These are phyloP conservation scores for Madurella fahalii DNA, from an alignment of 2,329 filamentous ascomycete species.

Conservation along the genomic window DNA sequence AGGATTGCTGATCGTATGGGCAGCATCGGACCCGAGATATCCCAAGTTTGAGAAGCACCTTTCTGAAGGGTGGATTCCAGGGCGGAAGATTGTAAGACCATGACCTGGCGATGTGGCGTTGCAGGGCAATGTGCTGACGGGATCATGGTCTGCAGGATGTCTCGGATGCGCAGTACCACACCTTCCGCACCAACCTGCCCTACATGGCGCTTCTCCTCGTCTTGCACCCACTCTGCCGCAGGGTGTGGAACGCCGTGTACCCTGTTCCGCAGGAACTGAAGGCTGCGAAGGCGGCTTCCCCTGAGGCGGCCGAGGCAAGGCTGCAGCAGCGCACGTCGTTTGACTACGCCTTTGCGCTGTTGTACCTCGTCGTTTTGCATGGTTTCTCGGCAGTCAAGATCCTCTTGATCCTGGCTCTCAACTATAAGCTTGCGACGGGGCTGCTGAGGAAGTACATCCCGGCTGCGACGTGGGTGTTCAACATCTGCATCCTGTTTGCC, in stretches of 20 bases:
- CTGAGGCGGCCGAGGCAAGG: constrained; percentile 50
- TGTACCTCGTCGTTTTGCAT: constrained; percentile 77
- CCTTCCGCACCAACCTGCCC: constrained; percentile 81
- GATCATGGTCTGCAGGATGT: constrained; percentile 60
- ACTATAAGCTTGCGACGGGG: constrained; percentile 71
- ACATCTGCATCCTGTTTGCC: constrained; percentile 77
- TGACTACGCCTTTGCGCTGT: constrained; percentile 73
- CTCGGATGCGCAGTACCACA: constrained; percentile 81
- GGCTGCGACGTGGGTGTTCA: constrained; percentile 81
- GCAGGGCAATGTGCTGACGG: background rate
- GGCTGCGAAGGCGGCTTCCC: constrained; percentile 10
- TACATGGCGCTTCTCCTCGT: constrained; percentile 70
- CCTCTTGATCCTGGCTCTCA: constrained; percentile 71
- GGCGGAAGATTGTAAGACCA: constrained; percentile 72
- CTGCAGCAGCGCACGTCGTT: constrained; percentile 71
- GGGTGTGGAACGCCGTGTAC: constrained; percentile 59
- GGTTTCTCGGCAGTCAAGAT: constrained; percentile 84
- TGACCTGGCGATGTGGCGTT: background rate
- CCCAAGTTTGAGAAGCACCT: constrained; percentile 66
- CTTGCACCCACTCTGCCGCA: constrained; percentile 75
- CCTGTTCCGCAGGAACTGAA: constrained; percentile 33
- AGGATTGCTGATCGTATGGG: background rate
- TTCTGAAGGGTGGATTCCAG: constrained; percentile 83
- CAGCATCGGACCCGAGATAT: constrained; percentile 80
- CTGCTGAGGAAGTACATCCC: constrained; percentile 70